Evolutionary conservation across 2,329 filamentous ascomycete genomes (phyloP).

Genomic region (Beauveria rudraprayagi): DNA sequence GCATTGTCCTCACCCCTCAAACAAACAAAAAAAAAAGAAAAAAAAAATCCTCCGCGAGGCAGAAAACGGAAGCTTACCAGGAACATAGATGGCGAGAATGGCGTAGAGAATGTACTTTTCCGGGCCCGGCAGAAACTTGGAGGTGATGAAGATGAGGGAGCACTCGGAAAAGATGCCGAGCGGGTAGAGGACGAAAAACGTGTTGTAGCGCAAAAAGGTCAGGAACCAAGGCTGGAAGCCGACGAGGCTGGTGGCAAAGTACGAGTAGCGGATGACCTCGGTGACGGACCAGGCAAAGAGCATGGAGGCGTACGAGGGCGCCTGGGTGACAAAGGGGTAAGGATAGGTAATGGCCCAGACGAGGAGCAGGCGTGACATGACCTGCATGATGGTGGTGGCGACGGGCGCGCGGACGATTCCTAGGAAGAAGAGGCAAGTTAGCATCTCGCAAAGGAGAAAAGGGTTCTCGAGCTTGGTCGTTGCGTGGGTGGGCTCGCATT

Average conservation of each 20-base stretch:
- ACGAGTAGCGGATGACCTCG: conserved; percentile 88
- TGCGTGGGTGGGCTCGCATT: no score
- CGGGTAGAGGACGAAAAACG: conserved; percentile 88
- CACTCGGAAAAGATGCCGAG: conserved; percentile 86
- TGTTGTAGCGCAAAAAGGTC: conserved; percentile 82
- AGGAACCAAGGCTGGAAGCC: conserved; percentile 55
- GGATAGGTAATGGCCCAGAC: conserved; percentile 76
- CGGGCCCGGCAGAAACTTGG: conserved; percentile 45
- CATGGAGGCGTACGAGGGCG: conserved; percentile 65
- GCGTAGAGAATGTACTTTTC: conserved; percentile 53
- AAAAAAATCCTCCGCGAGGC: conserved; percentile 13
- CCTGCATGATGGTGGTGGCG: conserved; percentile 82
- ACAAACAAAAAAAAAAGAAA: no score
- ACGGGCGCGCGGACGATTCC: conserved; percentile 81
- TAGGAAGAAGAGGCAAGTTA: background rate
- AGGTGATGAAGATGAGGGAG: conserved; percentile 65
- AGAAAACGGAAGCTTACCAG: conserved; percentile 45
- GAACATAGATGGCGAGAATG: conserved; percentile 69
- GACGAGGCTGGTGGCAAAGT: conserved; percentile 70
- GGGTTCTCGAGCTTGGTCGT: background rate
- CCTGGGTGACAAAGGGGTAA: conserved; percentile 59
- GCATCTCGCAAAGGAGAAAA: background rate
- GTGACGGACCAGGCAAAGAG: conserved; percentile 82
- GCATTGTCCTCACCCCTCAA: background rate
- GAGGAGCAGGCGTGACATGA: conserved; percentile 76